phyloP scores from a whole-genome alignment of 352 stramenopile genomes.

The Phytophthora meadii region DNA sequence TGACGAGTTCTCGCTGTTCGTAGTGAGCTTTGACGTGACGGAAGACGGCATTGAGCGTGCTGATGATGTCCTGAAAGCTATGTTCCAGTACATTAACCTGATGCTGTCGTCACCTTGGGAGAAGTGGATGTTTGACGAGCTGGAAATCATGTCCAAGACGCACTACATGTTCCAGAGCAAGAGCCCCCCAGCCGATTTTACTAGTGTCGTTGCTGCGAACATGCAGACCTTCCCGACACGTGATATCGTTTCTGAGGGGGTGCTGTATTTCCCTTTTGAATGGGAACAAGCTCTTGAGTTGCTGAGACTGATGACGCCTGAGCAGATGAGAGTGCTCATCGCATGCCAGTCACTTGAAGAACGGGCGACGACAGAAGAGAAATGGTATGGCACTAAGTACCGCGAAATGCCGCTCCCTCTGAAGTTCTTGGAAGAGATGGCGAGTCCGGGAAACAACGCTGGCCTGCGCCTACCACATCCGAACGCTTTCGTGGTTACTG shows the following conservation, averaged over 20 bases:
- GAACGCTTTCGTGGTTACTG: slow-evolving; percentile 40
- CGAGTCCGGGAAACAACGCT: slow-evolving; percentile 34
- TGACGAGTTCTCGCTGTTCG: slow-evolving; percentile 66
- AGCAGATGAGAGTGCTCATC: slow-evolving; percentile 47
- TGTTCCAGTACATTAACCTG: slow-evolving; percentile 73
- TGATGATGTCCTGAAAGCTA: slow-evolving; percentile 56
- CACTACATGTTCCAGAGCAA: slow-evolving; percentile 78
- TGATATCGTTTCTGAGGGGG: slow-evolving; percentile 58
- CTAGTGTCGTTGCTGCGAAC: slow-evolving; percentile 54
- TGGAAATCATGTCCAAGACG: slow-evolving; percentile 55
- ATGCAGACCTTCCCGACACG: slow-evolving; percentile 65
- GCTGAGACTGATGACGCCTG: slow-evolving; percentile 47
- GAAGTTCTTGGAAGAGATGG: slow-evolving; percentile 38
- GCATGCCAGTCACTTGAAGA: slow-evolving; percentile 43
- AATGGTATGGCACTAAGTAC: slow-evolving; percentile 59
- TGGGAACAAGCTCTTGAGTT: slow-evolving; percentile 48
- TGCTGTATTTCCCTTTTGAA: slow-evolving; percentile 62
- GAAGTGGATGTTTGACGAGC: slow-evolving; percentile 71
- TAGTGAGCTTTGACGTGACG: slow-evolving; percentile 66
- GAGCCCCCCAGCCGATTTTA: slow-evolving; percentile 68
- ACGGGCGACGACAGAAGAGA: slow-evolving; percentile 39
- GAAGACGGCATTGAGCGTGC: slow-evolving; percentile 58
- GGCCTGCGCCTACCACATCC: slow-evolving; percentile 44
- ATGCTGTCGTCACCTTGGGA: slow-evolving; percentile 41
- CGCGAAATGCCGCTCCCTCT: slow-evolving; percentile 32